Conservation (phyloP, 164 flowering plant genomes). For the Macadamia tetraphylla region DNA sequence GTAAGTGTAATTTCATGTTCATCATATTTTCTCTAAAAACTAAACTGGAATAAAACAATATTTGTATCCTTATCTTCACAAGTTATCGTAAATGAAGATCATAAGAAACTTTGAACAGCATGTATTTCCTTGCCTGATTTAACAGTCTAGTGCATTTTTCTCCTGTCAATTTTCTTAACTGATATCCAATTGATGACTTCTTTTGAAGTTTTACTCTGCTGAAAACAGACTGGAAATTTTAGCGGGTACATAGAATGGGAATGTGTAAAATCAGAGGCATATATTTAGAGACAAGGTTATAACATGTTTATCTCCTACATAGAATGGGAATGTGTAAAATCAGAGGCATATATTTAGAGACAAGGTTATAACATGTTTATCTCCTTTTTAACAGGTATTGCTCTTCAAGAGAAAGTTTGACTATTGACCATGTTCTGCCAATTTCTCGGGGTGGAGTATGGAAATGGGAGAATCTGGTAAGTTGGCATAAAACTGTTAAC, state of each 20-base stretch:
- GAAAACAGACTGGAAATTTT: neutral
- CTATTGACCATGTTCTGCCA: conserved; percentile 87
- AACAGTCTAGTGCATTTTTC: neutral
- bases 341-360: neutral
- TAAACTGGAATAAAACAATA: neutral
- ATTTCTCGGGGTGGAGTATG: conserved; percentile 77
- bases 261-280: neutral
- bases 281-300: neutral
- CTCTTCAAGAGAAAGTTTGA: conserved; percentile 66
- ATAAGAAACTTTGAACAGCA: neutral
- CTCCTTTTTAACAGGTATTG: conserved; percentile 56
- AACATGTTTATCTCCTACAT: conserved; percentile 1
- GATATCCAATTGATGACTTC: neutral
- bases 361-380: conserved; percentile 1
- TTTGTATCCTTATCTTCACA: neutral
- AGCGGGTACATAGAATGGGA: neutral
- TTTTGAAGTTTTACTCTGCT: neutral
- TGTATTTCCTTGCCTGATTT: neutral
- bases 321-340: neutral
- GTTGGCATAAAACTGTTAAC: neutral
- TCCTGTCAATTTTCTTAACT: neutral
- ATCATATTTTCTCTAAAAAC: neutral
- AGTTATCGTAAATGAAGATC: neutral
- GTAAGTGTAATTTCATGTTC: too few species aligned
- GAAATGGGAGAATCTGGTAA: conserved; percentile 95